Conservation (phyloP, 2,329 filamentous ascomycete genomes). For the Rhexocercosporidium sp. region DNA sequence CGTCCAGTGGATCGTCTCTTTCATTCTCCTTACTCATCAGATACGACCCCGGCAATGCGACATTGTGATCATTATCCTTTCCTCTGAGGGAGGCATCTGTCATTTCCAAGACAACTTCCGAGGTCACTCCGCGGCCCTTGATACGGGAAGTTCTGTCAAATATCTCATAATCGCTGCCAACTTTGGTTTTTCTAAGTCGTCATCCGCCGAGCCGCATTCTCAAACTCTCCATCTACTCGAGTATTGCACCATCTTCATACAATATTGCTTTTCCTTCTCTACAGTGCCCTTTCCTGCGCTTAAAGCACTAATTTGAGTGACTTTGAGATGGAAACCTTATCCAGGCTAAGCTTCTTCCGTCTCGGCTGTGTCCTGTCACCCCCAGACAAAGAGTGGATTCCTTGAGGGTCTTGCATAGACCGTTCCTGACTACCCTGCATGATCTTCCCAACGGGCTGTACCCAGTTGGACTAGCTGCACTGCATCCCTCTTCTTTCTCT, state of each 20-base stretch:
- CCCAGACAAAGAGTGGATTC: background rate
- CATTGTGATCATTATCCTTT: too few relatives aligned
- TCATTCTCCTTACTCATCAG: background rate
- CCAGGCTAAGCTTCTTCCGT: conserved; percentile 4
- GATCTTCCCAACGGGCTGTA: background rate
- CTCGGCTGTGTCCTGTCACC: background rate
- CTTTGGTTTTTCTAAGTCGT: background rate
- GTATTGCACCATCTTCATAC: background rate
- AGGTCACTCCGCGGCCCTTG: background rate
- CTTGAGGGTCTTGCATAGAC: background rate
- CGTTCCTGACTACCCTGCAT: conserved; percentile 1
- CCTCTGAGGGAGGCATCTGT: background rate
- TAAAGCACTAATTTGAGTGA: background rate
- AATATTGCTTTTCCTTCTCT: background rate
- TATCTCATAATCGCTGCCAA: background rate
- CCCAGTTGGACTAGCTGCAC: background rate
- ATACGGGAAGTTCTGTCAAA: background rate
- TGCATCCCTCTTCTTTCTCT: background rate
- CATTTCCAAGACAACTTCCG: background rate
- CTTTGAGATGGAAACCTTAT: background rate
- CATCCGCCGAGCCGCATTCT: background rate
- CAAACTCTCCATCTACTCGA: background rate
- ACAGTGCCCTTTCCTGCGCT: background rate
- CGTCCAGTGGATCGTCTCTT: background rate
- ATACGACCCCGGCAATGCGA: background rate